Conservation (phyloP, 768 basidiomycete genomes). For the Tylopilus plumbeoviolaceoides region DNA sequence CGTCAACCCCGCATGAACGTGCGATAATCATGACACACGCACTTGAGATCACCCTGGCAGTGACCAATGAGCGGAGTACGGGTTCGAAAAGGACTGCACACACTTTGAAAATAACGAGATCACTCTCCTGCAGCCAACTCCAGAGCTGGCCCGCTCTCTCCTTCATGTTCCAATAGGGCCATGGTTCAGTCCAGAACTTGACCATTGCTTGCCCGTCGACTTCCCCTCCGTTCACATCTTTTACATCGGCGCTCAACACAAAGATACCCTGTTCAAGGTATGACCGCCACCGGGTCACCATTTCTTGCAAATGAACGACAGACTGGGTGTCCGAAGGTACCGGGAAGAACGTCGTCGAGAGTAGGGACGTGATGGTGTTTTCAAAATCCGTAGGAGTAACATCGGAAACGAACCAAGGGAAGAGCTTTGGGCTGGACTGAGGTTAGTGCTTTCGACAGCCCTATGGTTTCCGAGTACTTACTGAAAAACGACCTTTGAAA, state of each 20-base stretch:
- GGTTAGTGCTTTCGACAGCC: constrained; percentile 9
- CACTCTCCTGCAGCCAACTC: constrained; percentile 46
- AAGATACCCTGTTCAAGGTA: constrained; percentile 74
- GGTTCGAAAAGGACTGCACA: constrained; percentile 2
- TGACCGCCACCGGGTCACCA: constrained; percentile 68
- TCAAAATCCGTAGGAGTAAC: constrained; percentile 85
- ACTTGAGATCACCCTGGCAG: constrained; percentile 87
- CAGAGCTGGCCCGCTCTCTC: constrained; percentile 49
- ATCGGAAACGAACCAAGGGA: constrained; percentile 98
- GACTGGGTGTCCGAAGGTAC: constrained; percentile 25
- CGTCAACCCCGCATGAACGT: not conserved
- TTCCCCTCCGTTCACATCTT: constrained; percentile 23
- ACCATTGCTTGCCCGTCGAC: constrained; percentile 23
- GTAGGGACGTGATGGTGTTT: constrained; percentile 51
- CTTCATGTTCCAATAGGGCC: constrained; percentile 75
- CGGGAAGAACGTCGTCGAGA: constrained; percentile 57
- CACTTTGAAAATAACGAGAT: constrained; percentile 84
- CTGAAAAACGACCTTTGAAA: constrained; percentile 87
- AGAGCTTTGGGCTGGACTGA: constrained; percentile 72
- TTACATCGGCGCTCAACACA: constrained; percentile 46
- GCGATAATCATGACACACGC: constrained; percentile 27
- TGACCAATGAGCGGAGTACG: not conserved
- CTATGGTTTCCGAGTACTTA: constrained; percentile 34
- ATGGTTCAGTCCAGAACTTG: constrained; percentile 71
- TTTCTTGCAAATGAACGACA: constrained; percentile 43